phyloP scores from a whole-genome alignment of 768 basidiomycete genomes.

The Phanerodontia chrysosporium region DNA sequence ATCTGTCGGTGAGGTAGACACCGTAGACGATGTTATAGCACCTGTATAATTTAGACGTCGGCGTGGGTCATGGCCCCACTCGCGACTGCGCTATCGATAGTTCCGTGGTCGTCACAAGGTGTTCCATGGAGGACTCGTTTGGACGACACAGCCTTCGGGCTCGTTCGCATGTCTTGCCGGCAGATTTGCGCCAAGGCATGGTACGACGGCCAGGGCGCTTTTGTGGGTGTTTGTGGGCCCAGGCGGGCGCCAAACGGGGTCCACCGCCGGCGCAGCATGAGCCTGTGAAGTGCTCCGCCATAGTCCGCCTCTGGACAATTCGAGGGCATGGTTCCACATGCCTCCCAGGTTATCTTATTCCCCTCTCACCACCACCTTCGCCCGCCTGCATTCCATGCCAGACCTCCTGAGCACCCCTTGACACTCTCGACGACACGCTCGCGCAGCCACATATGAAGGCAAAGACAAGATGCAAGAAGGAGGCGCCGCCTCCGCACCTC shows the following conservation, averaged over 20 bases:
- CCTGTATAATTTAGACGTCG: background rate
- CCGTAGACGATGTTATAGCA: background rate
- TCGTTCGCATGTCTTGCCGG: background rate
- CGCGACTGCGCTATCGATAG: background rate
- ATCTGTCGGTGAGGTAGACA: background rate
- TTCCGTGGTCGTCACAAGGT: no score
- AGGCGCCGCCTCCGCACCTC: conserved; percentile 28
- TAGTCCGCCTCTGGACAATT: background rate
- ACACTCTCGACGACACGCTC: background rate
- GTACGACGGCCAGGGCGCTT: no score
- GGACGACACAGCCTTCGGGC: no score
- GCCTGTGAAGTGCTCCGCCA: no score
- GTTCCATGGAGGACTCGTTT: no score
- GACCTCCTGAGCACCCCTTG: background rate
- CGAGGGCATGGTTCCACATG: background rate
- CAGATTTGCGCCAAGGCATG: background rate
- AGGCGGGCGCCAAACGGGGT: background rate
- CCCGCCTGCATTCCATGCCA: background rate
- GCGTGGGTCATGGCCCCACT: no score
- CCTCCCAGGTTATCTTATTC: background rate
- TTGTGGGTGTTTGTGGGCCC: background rate
- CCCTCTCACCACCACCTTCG: background rate
- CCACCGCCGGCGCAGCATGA: background rate
- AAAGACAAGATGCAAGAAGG: background rate
- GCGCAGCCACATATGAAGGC: background rate